phyloP scores from a whole-genome alignment of 169 alveolate genomes.

The Eimeria tenella region DNA sequence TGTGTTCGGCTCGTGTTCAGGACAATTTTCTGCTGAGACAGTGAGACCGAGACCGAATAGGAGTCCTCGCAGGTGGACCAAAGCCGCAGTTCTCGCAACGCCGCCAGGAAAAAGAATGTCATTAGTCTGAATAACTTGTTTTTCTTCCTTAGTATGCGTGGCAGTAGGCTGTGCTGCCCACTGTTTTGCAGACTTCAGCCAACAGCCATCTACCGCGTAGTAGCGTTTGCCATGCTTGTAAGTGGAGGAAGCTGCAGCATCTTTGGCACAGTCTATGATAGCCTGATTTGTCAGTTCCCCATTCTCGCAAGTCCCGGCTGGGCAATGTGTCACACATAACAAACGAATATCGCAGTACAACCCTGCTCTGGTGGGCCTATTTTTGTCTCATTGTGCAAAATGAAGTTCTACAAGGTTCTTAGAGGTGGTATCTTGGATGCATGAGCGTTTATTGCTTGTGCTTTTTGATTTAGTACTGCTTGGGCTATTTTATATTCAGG shows the following conservation, averaged over 20 bases:
- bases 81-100: neutral
- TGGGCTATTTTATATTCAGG: too few relatives aligned
- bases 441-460: too few relatives aligned
- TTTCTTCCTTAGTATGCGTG: neutral
- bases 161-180: neutral
- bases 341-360: too few relatives aligned
- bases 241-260: neutral
- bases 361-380: too few relatives aligned
- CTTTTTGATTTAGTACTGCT: too few relatives aligned
- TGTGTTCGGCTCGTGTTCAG: constrained; percentile 10
- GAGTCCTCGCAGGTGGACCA: neutral
- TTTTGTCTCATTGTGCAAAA: too few relatives aligned
- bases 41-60: constrained; percentile 17
- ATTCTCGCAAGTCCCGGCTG: constrained; percentile 15
- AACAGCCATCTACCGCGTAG: constrained; percentile 24
- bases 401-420: too few relatives aligned
- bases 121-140: neutral
- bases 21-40: neutral
- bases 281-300: neutral
- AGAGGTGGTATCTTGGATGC: too few relatives aligned
- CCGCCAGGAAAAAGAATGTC: neutral
- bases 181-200: neutral
- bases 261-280: neutral
- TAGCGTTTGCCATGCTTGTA: constrained; percentile 5
- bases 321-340: too few relatives aligned